Percentiles rank a stretch among this genome's conserved stretches.
Conservation (phyloP, 2,329 filamentous ascomycete genomes). For the Neonectria ditissima region DNA sequence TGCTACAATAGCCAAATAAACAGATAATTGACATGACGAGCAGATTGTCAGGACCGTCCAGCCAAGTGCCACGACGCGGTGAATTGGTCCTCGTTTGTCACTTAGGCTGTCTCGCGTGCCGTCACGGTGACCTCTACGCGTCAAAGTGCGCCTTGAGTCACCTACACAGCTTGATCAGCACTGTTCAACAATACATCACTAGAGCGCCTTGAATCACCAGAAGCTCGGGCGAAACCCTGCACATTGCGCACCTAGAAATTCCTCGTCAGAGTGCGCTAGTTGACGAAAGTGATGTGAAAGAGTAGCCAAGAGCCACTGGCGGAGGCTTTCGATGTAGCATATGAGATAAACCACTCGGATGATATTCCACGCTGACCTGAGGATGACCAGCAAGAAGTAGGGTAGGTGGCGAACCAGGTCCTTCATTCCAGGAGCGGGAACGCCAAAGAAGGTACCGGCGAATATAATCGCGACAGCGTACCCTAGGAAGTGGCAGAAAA, state of each 20-base stretch:
- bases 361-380: background rate
- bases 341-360: background rate
- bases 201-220: background rate
- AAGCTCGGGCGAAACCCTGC: background rate
- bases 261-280: no score
- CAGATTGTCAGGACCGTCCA: background rate
- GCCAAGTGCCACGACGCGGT: background rate
- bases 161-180: background rate
- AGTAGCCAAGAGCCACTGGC: background rate
- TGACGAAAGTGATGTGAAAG: no score
- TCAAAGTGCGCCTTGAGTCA: background rate
- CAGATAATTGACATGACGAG: background rate
- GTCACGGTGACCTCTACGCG: no score
- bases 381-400: background rate
- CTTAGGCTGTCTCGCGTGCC: background rate
- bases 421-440: background rate
- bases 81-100: background rate
- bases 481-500: background rate
- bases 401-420: background rate
- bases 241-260: no score
- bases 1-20: background rate
- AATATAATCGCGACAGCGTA: background rate
- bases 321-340: background rate
- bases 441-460: background rate
- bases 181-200: background rate